Conservation (phyloP, 495 filamentous ascomycete species). For the Xylaria telfairii region DNA sequence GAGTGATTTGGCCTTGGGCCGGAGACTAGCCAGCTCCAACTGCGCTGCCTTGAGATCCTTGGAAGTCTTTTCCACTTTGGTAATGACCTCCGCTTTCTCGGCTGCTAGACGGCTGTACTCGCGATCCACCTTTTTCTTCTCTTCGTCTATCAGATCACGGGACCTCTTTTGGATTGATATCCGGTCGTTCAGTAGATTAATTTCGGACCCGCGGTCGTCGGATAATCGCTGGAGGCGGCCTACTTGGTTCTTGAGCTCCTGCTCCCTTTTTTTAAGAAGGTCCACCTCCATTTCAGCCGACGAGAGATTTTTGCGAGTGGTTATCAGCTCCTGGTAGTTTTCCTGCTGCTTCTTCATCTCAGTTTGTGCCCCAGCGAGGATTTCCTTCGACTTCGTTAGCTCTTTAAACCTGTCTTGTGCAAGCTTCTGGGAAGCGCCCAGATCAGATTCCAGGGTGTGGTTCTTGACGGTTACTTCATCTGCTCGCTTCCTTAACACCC, state of each 20-base stretch:
- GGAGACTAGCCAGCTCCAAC: slow-evolving; percentile 70
- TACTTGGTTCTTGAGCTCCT: slow-evolving; percentile 78
- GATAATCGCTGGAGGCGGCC: slow-evolving; percentile 69
- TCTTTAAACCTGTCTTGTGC: slow-evolving; percentile 89
- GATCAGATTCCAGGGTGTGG: slow-evolving; percentile 76
- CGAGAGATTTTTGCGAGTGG: slow-evolving; percentile 71
- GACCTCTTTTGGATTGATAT: slow-evolving; percentile 74
- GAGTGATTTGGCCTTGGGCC: slow-evolving; percentile 67
- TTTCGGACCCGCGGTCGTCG: slow-evolving; percentile 75
- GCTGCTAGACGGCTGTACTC: slow-evolving; percentile 76
- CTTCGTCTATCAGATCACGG: slow-evolving; percentile 77
- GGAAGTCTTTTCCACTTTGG: slow-evolving; percentile 69
- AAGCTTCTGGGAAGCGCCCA: slow-evolving; percentile 83
- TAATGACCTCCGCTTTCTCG: slow-evolving; percentile 76
- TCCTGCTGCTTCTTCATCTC: slow-evolving; percentile 77
- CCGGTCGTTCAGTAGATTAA: slow-evolving; percentile 76
- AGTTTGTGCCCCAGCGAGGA: slow-evolving; percentile 83
- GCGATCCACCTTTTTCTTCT: slow-evolving; percentile 68
- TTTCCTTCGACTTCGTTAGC: slow-evolving; percentile 75
- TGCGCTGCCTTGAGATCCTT: slow-evolving; percentile 72
- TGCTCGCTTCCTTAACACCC: slow-evolving; percentile 66
- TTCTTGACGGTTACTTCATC: slow-evolving; percentile 75
- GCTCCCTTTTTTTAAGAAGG: slow-evolving; percentile 77
- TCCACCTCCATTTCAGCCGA: slow-evolving; percentile 72
- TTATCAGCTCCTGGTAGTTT: slow-evolving; percentile 75